Percentiles rank a stretch among this genome's conserved stretches.
Conservation (phyloP, 352 stramenopile genomes). For the Phytophthora citricola region DNA sequence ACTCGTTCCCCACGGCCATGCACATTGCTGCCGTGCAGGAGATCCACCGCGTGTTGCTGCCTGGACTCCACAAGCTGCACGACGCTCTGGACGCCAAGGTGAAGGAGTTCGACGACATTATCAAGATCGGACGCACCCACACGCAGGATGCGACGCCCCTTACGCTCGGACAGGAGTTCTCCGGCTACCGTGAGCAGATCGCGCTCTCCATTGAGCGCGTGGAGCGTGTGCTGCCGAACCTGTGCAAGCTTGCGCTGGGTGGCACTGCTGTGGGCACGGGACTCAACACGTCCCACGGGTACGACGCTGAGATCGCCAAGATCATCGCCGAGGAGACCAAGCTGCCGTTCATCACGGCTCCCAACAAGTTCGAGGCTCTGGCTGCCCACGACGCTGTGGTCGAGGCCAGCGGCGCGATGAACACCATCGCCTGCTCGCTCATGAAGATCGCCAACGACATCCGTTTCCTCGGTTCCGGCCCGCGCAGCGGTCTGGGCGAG, state of each 20-base stretch:
- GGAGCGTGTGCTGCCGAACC: constrained; percentile 76
- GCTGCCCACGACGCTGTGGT: constrained; percentile 73
- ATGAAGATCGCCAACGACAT: constrained; percentile 88
- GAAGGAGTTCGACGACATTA: constrained; percentile 93
- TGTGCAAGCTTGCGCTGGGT: constrained; percentile 94
- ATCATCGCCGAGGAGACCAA: constrained; percentile 94
- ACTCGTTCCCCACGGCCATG: constrained; percentile 98
- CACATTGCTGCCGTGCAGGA: constrained; percentile 95
- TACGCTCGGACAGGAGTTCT: constrained; percentile 98
- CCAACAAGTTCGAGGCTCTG: constrained; percentile 97
- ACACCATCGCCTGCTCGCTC: constrained; percentile 73
- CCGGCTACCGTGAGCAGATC: constrained; percentile 94
- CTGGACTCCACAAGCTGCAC: constrained; percentile 83
- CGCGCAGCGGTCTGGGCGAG: constrained; percentile 65
- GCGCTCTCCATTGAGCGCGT: constrained; percentile 91
- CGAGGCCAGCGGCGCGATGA: constrained; percentile 72
- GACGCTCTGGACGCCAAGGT: constrained; percentile 88
- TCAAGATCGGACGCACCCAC: constrained; percentile 98
- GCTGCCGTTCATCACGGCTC: constrained; percentile 94
- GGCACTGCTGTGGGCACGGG: constrained; percentile 96
- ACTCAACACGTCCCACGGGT: constrained; percentile 92
- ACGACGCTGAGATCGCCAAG: constrained; percentile 93
- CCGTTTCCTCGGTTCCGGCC: constrained; percentile 68
- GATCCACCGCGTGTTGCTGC: constrained; percentile 76
- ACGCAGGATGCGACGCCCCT: constrained; percentile 95